Percentiles rank a stretch among this genome's conserved stretches.
These are phyloP conservation scores for Russula earlei DNA, from an alignment of 768 basidiomycete species.

Conservation along the genomic window DNA sequence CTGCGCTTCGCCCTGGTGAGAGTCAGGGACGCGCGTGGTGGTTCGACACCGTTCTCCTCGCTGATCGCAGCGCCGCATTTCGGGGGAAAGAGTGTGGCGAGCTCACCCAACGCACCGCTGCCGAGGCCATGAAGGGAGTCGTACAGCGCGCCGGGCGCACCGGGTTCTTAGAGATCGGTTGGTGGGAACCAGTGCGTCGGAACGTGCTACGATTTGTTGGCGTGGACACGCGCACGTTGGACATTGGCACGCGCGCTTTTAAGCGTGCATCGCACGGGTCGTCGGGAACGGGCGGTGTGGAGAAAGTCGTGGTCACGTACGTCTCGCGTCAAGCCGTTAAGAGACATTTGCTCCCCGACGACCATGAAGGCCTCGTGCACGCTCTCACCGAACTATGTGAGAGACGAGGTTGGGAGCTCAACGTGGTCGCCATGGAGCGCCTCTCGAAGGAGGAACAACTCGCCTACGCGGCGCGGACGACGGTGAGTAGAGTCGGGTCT, in stretches of 20 bases:
- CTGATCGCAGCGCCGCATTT: slow-evolving; percentile 71
- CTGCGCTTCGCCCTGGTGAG: slow-evolving; percentile 10
- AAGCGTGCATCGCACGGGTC: slow-evolving; percentile 4
- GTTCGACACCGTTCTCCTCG: slow-evolving; percentile 59
- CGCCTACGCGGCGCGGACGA: slow-evolving; percentile 51
- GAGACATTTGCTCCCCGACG: slow-evolving; percentile 43
- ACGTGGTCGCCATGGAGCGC: slow-evolving; percentile 51
- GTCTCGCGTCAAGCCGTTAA: slow-evolving; percentile 57
- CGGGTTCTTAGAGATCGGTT: slow-evolving; percentile 35
- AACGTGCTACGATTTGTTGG: slow-evolving; percentile 64
- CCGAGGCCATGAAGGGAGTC: slow-evolving; percentile 41
- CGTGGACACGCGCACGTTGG: slow-evolving; percentile 28
- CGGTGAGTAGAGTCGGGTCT: slow-evolving; percentile 35
- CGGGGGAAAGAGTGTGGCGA: slow-evolving; percentile 54
- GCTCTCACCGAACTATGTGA: slow-evolving; percentile 43
- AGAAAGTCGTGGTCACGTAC: slow-evolving; percentile 59
- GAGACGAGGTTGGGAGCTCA: slow-evolving; percentile 46
- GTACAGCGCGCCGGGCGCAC: slow-evolving; percentile 35
- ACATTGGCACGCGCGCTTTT: slow-evolving; percentile 23
- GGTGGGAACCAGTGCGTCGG: slow-evolving; percentile 72
- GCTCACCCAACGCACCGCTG: slow-evolving; percentile 61
- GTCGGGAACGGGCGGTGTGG: slow-evolving; percentile 9
- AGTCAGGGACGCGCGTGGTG: slow-evolving; percentile 43
- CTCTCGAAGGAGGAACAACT: slow-evolving; percentile 73
- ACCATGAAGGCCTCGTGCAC: slow-evolving; percentile 45